Base-by-base conservation (phyloP, 352 stramenopile genomes). In the Peronospora tabacina region DNA sequence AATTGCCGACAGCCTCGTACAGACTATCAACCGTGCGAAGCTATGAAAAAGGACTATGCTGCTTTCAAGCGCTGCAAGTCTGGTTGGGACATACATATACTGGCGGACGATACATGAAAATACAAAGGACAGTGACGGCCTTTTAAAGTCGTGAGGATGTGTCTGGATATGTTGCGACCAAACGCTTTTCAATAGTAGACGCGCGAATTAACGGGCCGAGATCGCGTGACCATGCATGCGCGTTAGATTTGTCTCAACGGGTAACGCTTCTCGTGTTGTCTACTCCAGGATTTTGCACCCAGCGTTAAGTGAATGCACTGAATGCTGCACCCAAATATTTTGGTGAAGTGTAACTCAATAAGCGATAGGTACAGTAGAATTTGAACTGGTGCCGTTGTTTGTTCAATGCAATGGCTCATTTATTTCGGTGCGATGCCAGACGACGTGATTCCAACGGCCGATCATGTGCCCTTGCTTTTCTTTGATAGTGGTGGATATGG, bases 271-370 rank as follows among this genome's bases (percentile, higher is more conserved):
- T 70, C 19, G 54, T 64, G 30, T 62, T 64, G 30, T 62, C 45
- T 6, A 55, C 65, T 19, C 44, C 55, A 13, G 66, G 71, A 13
- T 46, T 82, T 20, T 52, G 45, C 24, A 70, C 60, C 20, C 68
- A 76, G 40, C 68, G 67, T 11, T 66, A 83, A 43, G 61, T 83
- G 16, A 66, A 80, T 39, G 69, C 72, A 49, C 42, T 83, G 24
- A 76, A 71, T 52, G 68, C 66, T 0, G 59, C 61, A 5, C 38
- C 49, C n/a, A 72, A 66, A 47, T 68, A 71, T 51, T 80, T 75
- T 34, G 56, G 54, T 3, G 20, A 61, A 15, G 61, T 0, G 55
- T 61, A 3, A 36, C 44, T 1, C 44, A 57, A 37, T 2, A 66
- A 16, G 57, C 46, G 2, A 26, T 52, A 80, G 26, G 58, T 85